These are phyloP conservation scores for Colletotrichum echinochloae DNA, from an alignment of 2,329 filamentous ascomycete species.

Conservation along the genomic window DNA sequence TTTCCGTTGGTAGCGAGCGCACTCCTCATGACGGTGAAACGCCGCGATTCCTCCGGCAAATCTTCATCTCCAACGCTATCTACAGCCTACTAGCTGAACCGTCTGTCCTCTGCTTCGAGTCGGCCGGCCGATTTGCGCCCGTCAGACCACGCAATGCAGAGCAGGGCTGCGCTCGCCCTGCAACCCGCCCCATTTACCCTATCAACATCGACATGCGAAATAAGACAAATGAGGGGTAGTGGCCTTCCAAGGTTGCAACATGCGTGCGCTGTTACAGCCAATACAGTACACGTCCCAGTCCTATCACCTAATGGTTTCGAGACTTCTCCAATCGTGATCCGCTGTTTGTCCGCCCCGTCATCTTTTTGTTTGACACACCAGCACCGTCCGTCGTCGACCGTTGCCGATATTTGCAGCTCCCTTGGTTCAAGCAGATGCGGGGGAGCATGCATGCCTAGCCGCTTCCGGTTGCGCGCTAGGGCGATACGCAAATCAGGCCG, in stretches of 20 bases:
- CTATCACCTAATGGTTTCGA: slow-evolving; percentile 25
- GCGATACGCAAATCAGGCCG: slow-evolving; percentile 19
- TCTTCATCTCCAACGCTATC: slow-evolving; percentile 33
- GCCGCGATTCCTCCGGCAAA: slow-evolving; percentile 31
- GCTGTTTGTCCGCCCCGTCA: background rate
- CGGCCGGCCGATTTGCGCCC: background rate
- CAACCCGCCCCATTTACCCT: background rate
- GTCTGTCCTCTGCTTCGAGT: background rate
- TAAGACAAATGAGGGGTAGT: slow-evolving; percentile 30
- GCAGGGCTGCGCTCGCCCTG: slow-evolving; percentile 16
- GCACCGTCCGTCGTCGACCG: background rate
- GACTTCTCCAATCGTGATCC: slow-evolving; percentile 15
- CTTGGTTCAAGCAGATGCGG: slow-evolving; percentile 9
- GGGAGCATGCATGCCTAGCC: slow-evolving; percentile 9
- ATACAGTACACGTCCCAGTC: slow-evolving; percentile 11
- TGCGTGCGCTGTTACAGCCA: slow-evolving; percentile 34
- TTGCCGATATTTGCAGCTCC: background rate
- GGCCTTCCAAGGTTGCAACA: slow-evolving; percentile 32
- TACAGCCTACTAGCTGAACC: background rate
- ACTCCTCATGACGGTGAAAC: slow-evolving; percentile 29
- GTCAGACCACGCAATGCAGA: slow-evolving; percentile 19
- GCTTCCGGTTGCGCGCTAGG: slow-evolving; percentile 8
- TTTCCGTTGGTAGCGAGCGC: slow-evolving; percentile 38
- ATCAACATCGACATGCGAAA: slow-evolving; percentile 12
- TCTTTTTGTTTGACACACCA: slow-evolving; percentile 24